Conservation (phyloP, 2,329 filamentous ascomycete genomes). For the Pochonia chlamydosporia region DNA sequence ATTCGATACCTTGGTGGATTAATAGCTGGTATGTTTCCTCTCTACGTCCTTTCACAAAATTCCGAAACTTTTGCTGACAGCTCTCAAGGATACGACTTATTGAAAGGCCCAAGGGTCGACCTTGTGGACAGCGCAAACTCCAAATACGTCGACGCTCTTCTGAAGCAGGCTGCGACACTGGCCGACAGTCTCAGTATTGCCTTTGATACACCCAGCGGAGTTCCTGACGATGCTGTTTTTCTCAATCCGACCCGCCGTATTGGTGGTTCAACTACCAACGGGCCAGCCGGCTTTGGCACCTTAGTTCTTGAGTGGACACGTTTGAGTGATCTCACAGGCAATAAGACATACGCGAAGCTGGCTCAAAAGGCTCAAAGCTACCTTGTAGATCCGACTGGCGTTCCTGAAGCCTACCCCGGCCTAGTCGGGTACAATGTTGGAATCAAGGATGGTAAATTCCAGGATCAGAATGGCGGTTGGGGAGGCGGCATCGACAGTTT, state of each 20-base stretch:
- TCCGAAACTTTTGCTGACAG: neutral
- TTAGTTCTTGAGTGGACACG: slow-evolving; percentile 80
- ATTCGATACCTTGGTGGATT: slow-evolving; percentile 83
- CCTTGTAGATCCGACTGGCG: slow-evolving; percentile 56
- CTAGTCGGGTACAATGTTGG: slow-evolving; percentile 64
- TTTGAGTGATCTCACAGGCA: slow-evolving; percentile 67
- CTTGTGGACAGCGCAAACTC: slow-evolving; percentile 35
- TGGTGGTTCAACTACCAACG: slow-evolving; percentile 53
- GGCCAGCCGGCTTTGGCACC: slow-evolving; percentile 70
- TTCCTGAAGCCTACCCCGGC: slow-evolving; percentile 68
- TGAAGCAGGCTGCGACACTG: slow-evolving; percentile 61
- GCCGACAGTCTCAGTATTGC: slow-evolving; percentile 70
- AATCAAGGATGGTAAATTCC: slow-evolving; percentile 59
- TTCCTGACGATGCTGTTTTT: slow-evolving; percentile 65
- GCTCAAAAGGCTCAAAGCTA: slow-evolving; percentile 63
- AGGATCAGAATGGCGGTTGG: slow-evolving; percentile 67
- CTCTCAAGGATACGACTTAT: slow-evolving; percentile 58
- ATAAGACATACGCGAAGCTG: slow-evolving; percentile 60
- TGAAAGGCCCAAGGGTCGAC: slow-evolving; percentile 57
- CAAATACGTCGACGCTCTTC: slow-evolving; percentile 47
- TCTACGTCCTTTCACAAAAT: neutral
- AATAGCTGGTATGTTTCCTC: slow-evolving; percentile 51
- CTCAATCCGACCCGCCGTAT: slow-evolving; percentile 47
- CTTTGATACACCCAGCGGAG: slow-evolving; percentile 69
- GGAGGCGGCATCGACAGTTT: slow-evolving; percentile 71